These are phyloP conservation scores for Aphanomyces euteiches DNA, from an alignment of 352 stramenopile species.

Conservation along the genomic window DNA sequence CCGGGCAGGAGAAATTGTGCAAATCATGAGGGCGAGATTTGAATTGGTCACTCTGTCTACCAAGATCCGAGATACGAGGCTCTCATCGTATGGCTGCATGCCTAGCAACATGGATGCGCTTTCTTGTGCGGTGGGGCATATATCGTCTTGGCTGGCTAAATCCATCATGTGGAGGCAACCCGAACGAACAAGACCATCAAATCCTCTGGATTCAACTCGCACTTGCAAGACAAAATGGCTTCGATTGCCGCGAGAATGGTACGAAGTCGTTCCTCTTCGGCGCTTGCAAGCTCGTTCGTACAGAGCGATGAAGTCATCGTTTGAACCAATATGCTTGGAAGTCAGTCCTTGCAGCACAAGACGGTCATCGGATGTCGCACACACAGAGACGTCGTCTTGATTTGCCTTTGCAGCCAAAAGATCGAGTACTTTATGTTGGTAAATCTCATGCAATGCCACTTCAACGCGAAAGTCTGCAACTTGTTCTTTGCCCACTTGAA, in stretches of 20 bases:
- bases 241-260: not conserved
- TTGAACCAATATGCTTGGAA: not conserved
- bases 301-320: not conserved
- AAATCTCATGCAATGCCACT: constrained; percentile 1
- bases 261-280: constrained; percentile 1
- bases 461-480: constrained; percentile 11
- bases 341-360: not conserved
- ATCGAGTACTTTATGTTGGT: constrained; percentile 2
- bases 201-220: not conserved
- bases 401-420: not conserved
- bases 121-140: constrained; percentile 11
- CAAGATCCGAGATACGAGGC: not conserved
- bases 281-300: constrained; percentile 17
- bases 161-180: not conserved
- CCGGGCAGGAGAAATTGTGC: constrained; percentile 1
- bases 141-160: constrained; percentile 10
- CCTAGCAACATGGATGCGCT: constrained; percentile 12
- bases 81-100: constrained; percentile 6
- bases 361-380: not conserved
- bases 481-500: constrained; percentile 12
- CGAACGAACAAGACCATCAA: not conserved
- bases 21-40: constrained; percentile 8
- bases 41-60: constrained; percentile 12
- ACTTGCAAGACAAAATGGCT: not conserved
- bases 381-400: constrained; percentile 7